phyloP scores from a whole-genome alignment of 1,284 basidiomycete species.

The Irpex lacteus region DNA sequence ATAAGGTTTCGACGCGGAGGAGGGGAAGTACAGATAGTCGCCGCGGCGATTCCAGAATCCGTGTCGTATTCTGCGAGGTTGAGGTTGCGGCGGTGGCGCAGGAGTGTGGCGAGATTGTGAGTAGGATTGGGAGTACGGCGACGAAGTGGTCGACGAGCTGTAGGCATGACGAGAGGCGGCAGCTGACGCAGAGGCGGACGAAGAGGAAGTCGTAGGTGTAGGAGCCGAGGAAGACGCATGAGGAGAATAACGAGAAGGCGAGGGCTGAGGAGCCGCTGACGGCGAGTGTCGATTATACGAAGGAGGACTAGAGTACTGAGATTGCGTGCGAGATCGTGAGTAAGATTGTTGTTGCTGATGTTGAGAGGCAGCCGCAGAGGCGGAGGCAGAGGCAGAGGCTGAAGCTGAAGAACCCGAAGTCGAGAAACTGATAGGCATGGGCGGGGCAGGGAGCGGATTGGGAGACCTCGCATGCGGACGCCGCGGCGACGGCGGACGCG shows the following conservation, averaged over 20 bases:
- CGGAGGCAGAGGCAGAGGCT: neutral
- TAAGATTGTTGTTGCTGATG: neutral
- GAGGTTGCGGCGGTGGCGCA: conserved; percentile 1
- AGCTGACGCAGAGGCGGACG: conserved; percentile 4
- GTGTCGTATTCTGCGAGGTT: conserved; percentile 33
- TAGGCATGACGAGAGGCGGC: neutral
- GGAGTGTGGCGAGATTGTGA: conserved; percentile 1
- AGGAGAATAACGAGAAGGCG: neutral
- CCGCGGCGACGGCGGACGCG: conserved; percentile 12
- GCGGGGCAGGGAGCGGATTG: conserved; percentile 28
- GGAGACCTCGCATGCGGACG: conserved; percentile 5
- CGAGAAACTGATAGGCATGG: conserved; percentile 19
- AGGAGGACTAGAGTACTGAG: neutral
- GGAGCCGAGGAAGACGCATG: neutral
- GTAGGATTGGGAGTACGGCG: neutral
- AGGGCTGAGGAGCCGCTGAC: neutral
- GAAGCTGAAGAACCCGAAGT: conserved; percentile 9
- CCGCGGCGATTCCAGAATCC: conserved; percentile 72
- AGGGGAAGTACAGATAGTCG: conserved; percentile 51
- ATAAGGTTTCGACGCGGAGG: conserved; percentile 33
- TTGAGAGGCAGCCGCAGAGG: neutral
- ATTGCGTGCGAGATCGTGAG: neutral
- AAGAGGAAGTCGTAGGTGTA: neutral
- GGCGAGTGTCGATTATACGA: neutral
- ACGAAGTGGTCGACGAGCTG: neutral